Evolutionary conservation across 1,284 basidiomycete species (phyloP).

Genomic region (Lentinula novae-zelandiae): DNA sequence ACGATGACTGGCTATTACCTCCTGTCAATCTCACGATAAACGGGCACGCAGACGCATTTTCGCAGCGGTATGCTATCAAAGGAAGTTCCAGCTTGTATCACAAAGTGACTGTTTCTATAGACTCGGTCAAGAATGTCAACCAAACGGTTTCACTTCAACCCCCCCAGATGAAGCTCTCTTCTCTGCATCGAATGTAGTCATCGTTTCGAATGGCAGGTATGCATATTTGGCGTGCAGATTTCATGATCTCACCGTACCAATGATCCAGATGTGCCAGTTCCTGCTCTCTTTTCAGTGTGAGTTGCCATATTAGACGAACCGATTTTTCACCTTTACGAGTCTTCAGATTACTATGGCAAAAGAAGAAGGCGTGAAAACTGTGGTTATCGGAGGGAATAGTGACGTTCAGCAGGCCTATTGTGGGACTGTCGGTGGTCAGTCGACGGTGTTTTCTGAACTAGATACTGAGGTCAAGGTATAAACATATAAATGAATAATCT

Average conservation of each 20-base stretch:
- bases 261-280: constrained; percentile 42
- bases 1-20: constrained; percentile 44
- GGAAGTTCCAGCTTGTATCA: background rate
- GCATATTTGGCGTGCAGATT: constrained; percentile 3
- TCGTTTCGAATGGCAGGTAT: constrained; percentile 51
- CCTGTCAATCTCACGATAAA: constrained; percentile 40
- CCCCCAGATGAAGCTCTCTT: constrained; percentile 46
- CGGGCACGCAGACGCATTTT: constrained; percentile 44
- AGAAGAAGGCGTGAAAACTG: constrained; percentile 51
- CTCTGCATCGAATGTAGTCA: constrained; percentile 46
- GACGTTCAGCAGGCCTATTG: constrained; percentile 53
- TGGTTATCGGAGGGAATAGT: constrained; percentile 51
- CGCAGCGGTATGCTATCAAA: constrained; percentile 32
- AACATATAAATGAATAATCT: constrained; percentile 3
- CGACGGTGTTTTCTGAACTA: constrained; percentile 48
- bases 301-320: background rate
- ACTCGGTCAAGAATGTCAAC: constrained; percentile 56
- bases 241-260: background rate
- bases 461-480: constrained; percentile 56
- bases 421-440: constrained; percentile 54
- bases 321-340: background rate
- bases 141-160: constrained; percentile 32
- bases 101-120: constrained; percentile 23
- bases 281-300: constrained; percentile 55
- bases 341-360: constrained; percentile 56